Evolutionary conservation across 306 rosid genomes (phyloP).

Genomic region (Fagus sylvatica): DNA sequence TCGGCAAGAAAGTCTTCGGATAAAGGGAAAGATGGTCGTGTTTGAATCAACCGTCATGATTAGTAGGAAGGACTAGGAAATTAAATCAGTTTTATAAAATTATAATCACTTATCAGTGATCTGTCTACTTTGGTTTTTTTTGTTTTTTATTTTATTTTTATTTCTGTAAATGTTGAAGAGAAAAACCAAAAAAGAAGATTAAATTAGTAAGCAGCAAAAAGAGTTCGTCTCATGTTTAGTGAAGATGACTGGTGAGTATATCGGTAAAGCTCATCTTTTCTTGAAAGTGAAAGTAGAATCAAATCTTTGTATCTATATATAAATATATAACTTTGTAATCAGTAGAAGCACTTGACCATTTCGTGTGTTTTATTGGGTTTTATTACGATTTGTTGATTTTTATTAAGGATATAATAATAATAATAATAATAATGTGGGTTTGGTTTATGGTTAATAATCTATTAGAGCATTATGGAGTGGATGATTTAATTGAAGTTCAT

Average conservation of each 20-base stretch:
- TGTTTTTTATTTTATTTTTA: too few relatives aligned
- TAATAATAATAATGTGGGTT: not conserved
- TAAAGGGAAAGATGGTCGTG: constrained; percentile 30
- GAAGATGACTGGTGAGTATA: constrained; percentile 18
- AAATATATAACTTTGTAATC: constrained; percentile 9
- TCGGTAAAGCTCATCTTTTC: constrained; percentile 49
- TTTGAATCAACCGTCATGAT: constrained; percentile 11
- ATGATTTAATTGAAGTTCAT: not conserved
- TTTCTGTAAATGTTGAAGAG: constrained; percentile 35
- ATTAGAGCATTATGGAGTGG: not conserved
- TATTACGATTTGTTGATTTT: not conserved
- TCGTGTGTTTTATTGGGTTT: not conserved
- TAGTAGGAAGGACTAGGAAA: not conserved
- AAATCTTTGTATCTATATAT: constrained; percentile 28
- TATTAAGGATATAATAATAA: not conserved
- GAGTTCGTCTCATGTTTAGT: constrained; percentile 10
- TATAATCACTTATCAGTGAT: not conserved
- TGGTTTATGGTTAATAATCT: not conserved
- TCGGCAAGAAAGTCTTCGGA: constrained; percentile 39
- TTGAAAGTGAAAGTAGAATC: constrained; percentile 41
- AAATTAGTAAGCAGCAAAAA: not conserved
- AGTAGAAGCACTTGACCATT: constrained; percentile 9
- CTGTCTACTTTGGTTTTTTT: not conserved
- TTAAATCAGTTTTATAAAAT: not conserved
- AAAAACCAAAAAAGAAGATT: not conserved